Evolutionary conservation across 2,329 filamentous ascomycete genomes (phyloP).

Genomic region (Fusarium protoensiforme): DNA sequence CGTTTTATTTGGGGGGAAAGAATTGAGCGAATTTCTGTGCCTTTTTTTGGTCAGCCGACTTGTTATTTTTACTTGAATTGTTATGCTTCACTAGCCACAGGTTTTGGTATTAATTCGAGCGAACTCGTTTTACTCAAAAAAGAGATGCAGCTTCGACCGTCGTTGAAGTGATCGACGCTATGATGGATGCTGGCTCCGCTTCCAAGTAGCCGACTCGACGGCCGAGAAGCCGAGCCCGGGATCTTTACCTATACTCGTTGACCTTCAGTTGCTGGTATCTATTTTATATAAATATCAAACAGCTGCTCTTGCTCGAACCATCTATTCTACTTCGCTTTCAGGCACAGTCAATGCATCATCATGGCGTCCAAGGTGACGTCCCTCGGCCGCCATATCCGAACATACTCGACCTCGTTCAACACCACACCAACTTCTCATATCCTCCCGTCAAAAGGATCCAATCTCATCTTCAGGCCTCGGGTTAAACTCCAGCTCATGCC

Average conservation of each 20-base stretch:
- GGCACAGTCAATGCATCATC: background rate
- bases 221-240: background rate
- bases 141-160: background rate
- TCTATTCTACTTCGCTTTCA: background rate
- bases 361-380: background rate
- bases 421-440: background rate
- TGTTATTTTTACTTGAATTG: background rate
- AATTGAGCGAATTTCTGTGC: slow-evolving; percentile 14
- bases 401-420: background rate
- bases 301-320: rapidly evolving
- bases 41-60: background rate
- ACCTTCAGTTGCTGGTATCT: background rate
- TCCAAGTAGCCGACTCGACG: slow-evolving; percentile 1
- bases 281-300: background rate
- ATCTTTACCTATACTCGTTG: background rate
- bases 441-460: background rate
- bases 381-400: background rate
- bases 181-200: background rate
- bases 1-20: slow-evolving; percentile 1
- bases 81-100: slow-evolving; percentile 19
- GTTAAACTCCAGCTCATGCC: background rate
- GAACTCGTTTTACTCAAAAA: background rate
- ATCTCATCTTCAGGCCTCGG: background rate
- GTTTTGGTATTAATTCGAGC: background rate
- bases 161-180: background rate